phyloP scores from a whole-genome alignment of 106 monocot genomes.

The Acorus gramineus region DNA sequence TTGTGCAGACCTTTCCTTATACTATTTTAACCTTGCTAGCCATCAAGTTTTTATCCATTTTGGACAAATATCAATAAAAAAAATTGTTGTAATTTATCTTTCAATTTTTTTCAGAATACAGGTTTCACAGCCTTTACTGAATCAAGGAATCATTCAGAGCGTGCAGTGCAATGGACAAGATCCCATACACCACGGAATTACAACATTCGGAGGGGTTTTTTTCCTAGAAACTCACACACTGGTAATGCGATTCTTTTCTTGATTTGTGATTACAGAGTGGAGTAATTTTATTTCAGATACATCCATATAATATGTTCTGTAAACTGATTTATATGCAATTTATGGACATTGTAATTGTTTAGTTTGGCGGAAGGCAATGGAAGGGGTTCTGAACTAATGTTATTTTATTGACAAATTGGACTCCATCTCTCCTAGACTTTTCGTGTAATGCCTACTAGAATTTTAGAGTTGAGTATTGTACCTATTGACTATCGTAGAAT shows the following conservation, averaged over 20 bases:
- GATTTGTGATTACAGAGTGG: neutral
- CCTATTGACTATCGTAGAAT: too few species aligned
- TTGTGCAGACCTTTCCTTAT: too few species aligned
- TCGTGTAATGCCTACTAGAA: too few species aligned
- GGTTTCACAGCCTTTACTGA: constrained; percentile 22
- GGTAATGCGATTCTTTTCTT: constrained; percentile 23
- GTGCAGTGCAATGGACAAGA: constrained; percentile 19
- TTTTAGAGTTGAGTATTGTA: too few species aligned
- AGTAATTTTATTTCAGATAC: neutral
- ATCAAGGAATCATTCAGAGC: constrained; percentile 12
- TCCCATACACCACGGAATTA: constrained; percentile 19
- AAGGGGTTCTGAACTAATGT: too few species aligned
- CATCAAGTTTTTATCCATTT: neutral
- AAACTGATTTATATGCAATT: too few species aligned
- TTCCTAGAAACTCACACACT: constrained; percentile 18
- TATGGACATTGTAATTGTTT: too few species aligned
- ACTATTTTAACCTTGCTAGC: neutral
- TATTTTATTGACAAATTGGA: too few species aligned
- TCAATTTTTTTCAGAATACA: constrained; percentile 25
- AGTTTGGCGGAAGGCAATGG: too few species aligned
- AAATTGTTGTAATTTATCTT: neutral
- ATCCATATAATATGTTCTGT: too few species aligned
- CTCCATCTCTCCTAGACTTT: too few species aligned
- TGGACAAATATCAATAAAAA: neutral
- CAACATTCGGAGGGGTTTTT: constrained; percentile 27